Evolutionary conservation across 805 yeast species (phyloP).

Genomic region (Monosporozyma servazzii): DNA sequence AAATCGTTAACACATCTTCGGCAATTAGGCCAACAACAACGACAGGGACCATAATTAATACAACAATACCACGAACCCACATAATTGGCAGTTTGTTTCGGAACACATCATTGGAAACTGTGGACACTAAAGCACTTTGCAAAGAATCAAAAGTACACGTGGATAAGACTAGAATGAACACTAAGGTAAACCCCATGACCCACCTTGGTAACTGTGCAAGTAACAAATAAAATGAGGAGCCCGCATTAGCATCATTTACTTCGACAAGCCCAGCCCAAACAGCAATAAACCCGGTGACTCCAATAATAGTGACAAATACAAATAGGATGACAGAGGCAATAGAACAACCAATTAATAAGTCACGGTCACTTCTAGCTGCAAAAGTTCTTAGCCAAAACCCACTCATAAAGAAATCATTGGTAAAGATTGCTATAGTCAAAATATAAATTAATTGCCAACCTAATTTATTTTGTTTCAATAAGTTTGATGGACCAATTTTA

Average conservation of each 20-base stretch:
- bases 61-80: conserved; percentile 62
- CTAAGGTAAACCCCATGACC: conserved; percentile 76
- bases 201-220: conserved; percentile 69
- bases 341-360: conserved; percentile 63
- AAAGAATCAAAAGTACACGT: conserved; percentile 85
- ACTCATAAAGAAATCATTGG: conserved; percentile 82
- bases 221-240: conserved; percentile 63
- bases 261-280: conserved; percentile 76
- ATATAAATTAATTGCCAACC: conserved; percentile 90
- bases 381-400: conserved; percentile 94
- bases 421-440: conserved; percentile 73
- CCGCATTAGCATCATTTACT: conserved; percentile 42
- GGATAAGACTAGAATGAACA: conserved; percentile 63
- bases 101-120: conserved; percentile 83
- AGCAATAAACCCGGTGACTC: conserved; percentile 77
- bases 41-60: conserved; percentile 75
- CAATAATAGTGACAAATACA: conserved; percentile 59
- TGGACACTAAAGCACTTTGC: conserved; percentile 81
- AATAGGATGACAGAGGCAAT: conserved; percentile 64
- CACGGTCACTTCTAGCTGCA: conserved; percentile 72
- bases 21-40: conserved; percentile 81
- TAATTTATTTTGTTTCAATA: conserved; percentile 55
- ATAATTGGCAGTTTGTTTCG: conserved; percentile 64
- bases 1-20: conserved; percentile 74
- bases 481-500: conserved; percentile 53